A percentile compares a stretch with the other conserved stretches of the same genome.
phyloP scores from a whole-genome alignment of 768 basidiomycete species.

The Gloeopeniophorella convolvens region DNA sequence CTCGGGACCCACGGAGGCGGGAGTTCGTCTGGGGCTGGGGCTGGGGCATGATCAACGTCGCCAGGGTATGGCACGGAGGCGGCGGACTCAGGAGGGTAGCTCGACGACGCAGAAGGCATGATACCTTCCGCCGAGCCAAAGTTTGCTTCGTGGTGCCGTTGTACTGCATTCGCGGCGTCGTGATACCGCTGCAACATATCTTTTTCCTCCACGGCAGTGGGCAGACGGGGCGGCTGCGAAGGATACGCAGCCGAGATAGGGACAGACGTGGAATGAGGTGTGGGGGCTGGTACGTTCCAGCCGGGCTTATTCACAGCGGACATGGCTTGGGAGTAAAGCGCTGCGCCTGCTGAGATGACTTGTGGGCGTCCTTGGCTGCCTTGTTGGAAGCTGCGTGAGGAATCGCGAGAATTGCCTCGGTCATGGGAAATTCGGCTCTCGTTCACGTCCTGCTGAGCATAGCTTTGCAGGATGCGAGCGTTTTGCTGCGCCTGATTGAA shows the following conservation, averaged over 20 bases:
- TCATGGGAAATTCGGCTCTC: slow-evolving; percentile 22
- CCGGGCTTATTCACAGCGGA: slow-evolving; percentile 30
- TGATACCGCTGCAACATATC: slow-evolving; percentile 28
- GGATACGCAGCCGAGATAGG: slow-evolving; percentile 18
- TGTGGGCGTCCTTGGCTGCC: slow-evolving; percentile 13
- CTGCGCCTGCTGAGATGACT: slow-evolving; percentile 35
- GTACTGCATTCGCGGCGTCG: slow-evolving; percentile 28
- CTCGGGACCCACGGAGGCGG: slow-evolving; percentile 22
- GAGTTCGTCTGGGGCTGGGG: slow-evolving; percentile 10
- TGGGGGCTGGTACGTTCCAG: neutral
- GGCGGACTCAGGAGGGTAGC: neutral
- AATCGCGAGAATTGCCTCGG: slow-evolving; percentile 11
- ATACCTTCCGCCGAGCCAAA: slow-evolving; percentile 22
- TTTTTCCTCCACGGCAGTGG: slow-evolving; percentile 24
- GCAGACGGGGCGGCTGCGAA: slow-evolving; percentile 4
- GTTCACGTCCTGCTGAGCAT: slow-evolving; percentile 25
- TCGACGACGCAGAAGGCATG: slow-evolving; percentile 16
- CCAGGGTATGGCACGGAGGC: neutral
- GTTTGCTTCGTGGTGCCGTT: slow-evolving; percentile 15
- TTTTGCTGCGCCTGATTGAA: slow-evolving; percentile 62
- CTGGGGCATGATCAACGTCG: neutral
- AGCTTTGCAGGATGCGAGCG: slow-evolving; percentile 52
- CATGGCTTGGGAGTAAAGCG: slow-evolving; percentile 41
- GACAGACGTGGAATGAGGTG: slow-evolving; percentile 21
- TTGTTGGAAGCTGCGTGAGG: slow-evolving; percentile 18